Conservation (phyloP, 2,329 filamentous ascomycete genomes). For the Triangularia setosa region DNA sequence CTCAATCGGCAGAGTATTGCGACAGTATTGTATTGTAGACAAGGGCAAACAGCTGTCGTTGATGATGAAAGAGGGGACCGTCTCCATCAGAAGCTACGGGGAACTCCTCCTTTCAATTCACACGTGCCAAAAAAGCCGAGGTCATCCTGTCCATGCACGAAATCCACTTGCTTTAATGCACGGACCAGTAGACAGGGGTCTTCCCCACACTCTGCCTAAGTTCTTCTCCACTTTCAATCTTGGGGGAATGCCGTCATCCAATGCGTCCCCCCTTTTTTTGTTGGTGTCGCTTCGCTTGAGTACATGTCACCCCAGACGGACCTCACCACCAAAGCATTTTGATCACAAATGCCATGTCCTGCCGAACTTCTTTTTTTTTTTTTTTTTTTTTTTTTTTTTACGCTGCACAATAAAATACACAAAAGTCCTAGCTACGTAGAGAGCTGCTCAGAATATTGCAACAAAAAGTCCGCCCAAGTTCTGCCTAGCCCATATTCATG, state of each 20-base stretch:
- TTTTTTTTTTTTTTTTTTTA: background rate
- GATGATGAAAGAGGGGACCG: background rate
- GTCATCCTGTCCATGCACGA: background rate
- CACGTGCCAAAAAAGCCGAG: constrained; percentile 2
- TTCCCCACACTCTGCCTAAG: constrained; percentile 3
- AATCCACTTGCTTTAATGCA: background rate
- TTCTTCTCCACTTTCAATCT: background rate
- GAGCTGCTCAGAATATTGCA: background rate
- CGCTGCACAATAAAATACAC: background rate
- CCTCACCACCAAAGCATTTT: no score
- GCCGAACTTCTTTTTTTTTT: background rate
- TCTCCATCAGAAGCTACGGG: background rate
- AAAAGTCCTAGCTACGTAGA: background rate
- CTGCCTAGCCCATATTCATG: background rate
- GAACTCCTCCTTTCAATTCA: background rate
- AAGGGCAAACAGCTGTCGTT: background rate
- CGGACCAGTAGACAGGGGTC: background rate
- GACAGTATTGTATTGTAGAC: no score
- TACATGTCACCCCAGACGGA: background rate
- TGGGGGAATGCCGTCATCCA: constrained; percentile 4
- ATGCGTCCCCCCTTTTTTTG: background rate
- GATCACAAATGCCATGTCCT: background rate
- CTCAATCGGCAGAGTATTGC: background rate
- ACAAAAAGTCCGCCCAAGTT: background rate
- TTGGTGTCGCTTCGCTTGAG: background rate